These are phyloP conservation scores for Obba rivulosa DNA, from an alignment of 768 basidiomycete species.

Conservation along the genomic window DNA sequence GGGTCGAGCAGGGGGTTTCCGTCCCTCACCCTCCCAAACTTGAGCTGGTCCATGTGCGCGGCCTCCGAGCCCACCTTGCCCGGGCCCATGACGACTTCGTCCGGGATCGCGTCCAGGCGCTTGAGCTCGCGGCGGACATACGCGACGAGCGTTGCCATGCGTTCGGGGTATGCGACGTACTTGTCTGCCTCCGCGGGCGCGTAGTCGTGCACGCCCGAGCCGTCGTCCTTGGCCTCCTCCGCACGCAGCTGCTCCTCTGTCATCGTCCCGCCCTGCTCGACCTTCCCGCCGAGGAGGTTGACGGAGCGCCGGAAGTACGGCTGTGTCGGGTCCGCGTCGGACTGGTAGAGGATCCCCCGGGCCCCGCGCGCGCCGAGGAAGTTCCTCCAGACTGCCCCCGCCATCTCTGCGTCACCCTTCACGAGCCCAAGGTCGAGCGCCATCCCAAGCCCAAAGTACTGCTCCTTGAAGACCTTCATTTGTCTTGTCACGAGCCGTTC, in stretches of 20 bases:
- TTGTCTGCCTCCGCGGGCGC: slow-evolving; percentile 50
- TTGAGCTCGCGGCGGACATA: slow-evolving; percentile 71
- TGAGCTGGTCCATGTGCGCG: slow-evolving; percentile 24
- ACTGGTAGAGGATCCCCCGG: slow-evolving; percentile 47
- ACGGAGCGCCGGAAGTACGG: slow-evolving; percentile 53
- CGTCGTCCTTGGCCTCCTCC: slow-evolving; percentile 60
- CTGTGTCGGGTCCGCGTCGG: slow-evolving; percentile 13
- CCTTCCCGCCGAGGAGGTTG: slow-evolving; percentile 64
- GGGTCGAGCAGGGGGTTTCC: background rate
- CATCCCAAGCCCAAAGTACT: slow-evolving; percentile 80
- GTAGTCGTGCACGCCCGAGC: slow-evolving; percentile 71
- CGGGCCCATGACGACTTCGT: slow-evolving; percentile 32
- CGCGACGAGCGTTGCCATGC: slow-evolving; percentile 62
- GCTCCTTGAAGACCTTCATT: slow-evolving; percentile 89
- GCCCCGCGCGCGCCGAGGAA: slow-evolving; percentile 82
- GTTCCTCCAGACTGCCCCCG: slow-evolving; percentile 88
- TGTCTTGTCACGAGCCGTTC: slow-evolving; percentile 78
- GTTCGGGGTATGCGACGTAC: slow-evolving; percentile 69
- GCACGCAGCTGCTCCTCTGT: slow-evolving; percentile 38
- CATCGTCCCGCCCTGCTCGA: slow-evolving; percentile 54
- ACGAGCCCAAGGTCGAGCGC: slow-evolving; percentile 76
- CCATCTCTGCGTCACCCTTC: slow-evolving; percentile 75
- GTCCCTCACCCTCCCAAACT: slow-evolving; percentile 23
- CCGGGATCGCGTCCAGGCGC: slow-evolving; percentile 54
- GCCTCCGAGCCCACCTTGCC: slow-evolving; percentile 27